A percentile compares a stretch with the other conserved stretches of the same genome.
Evolutionary conservation across 2,329 filamentous ascomycete species (phyloP).

Genomic region (Phaeoacremonium minimum): DNA sequence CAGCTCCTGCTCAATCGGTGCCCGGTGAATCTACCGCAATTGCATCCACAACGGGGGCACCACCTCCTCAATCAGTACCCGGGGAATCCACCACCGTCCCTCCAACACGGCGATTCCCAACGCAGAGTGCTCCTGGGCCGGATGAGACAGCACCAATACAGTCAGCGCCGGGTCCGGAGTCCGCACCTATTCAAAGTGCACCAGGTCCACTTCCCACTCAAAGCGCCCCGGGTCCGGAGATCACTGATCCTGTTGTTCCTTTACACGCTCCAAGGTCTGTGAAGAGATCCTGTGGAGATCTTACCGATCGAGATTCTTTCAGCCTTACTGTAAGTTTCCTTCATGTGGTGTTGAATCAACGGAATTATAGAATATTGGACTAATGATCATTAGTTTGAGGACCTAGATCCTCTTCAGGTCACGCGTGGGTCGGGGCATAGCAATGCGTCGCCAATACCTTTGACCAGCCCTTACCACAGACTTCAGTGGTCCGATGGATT

Average conservation of each 20-base stretch:
- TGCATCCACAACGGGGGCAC: background rate
- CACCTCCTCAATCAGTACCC: background rate
- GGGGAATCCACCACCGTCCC: background rate
- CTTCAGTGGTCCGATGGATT: slow-evolving; percentile 30
- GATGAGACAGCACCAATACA: background rate
- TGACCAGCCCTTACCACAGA: slow-evolving; percentile 17
- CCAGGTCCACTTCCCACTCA: too few species aligned
- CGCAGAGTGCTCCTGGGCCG: background rate
- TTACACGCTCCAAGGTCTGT: slow-evolving; percentile 1
- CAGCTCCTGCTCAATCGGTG: slow-evolving; percentile 1
- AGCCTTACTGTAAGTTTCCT: slow-evolving; percentile 11
- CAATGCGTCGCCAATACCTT: slow-evolving; percentile 4
- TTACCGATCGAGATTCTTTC: slow-evolving; percentile 4
- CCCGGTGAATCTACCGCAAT: background rate
- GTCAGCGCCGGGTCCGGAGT: background rate
- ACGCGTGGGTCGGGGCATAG: slow-evolving; percentile 1
- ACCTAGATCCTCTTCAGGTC: slow-evolving; percentile 6
- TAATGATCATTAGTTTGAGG: slow-evolving; percentile 14
- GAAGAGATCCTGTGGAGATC: slow-evolving; percentile 5
- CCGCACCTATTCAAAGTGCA: background rate
- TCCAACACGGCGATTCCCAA: background rate
- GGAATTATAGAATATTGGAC: too few species aligned
- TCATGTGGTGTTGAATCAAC: too few species aligned
- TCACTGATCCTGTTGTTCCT: too few species aligned
- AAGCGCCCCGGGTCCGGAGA: slow-evolving; percentile 1